These are phyloP conservation scores for Saccharomyces hybrid DNA, from an alignment of 1,139 yeast genomes.

Conservation along the genomic window DNA sequence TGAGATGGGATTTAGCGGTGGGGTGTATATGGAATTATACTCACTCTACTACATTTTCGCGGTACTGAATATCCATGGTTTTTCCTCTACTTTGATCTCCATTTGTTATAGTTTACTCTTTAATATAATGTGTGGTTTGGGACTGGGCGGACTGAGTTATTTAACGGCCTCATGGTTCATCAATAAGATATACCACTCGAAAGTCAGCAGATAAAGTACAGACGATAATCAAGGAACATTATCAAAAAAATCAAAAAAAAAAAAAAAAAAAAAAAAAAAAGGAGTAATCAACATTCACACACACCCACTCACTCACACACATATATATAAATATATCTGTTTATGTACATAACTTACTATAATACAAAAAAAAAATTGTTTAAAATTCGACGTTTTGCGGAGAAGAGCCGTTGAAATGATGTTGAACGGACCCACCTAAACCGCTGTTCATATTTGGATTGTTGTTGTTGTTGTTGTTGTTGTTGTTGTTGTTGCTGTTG, in stretches of 20 bases:
- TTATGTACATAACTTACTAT: background rate
- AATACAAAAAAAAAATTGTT: background rate
- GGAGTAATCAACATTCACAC: background rate
- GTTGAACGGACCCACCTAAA: constrained; percentile 28
- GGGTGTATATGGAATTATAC: constrained; percentile 63
- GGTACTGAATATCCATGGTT: constrained; percentile 53
- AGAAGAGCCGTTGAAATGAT: constrained; percentile 13
- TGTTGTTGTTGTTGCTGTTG: constrained; percentile 8
- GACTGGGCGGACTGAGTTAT: constrained; percentile 72
- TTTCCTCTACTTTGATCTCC: constrained; percentile 62
- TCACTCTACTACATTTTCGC: constrained; percentile 59
- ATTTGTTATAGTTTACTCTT: constrained; percentile 66
- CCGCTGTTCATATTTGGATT: constrained; percentile 16
- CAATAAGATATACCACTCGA: constrained; percentile 10
- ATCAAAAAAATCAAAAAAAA: background rate
- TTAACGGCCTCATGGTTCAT: constrained; percentile 31
- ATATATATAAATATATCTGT: background rate
- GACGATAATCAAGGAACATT: background rate
- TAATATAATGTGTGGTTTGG: constrained; percentile 55
- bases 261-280: background rate
- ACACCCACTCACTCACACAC: background rate
- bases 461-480: constrained; percentile 14
- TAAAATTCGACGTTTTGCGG: constrained; percentile 13
- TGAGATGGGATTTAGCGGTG: constrained; percentile 61
- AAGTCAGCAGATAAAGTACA: background rate